Conservation (phyloP, 495 filamentous ascomycete species). For the Chaetomidium leptoderma region DNA sequence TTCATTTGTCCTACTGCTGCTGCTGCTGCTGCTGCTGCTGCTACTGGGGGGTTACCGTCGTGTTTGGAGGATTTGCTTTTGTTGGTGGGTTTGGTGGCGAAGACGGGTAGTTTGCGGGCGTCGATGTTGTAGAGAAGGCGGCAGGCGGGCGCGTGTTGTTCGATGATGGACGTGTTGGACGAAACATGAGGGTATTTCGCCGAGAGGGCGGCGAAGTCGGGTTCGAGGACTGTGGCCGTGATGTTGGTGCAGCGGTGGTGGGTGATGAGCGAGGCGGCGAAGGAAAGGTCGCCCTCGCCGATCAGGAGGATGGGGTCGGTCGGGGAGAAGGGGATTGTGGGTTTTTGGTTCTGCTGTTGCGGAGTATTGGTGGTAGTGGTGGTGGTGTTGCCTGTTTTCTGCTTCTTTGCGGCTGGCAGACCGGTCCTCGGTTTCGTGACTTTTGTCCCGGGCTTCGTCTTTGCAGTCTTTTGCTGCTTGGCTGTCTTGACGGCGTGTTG, state of each 20-base stretch:
- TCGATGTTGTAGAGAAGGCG: slow-evolving; percentile 57
- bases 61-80: background rate
- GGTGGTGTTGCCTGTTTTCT: slow-evolving; percentile 18
- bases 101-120: slow-evolving; percentile 62
- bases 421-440: background rate
- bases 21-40: slow-evolving; percentile 10
- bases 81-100: slow-evolving; percentile 26
- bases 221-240: slow-evolving; percentile 51
- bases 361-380: slow-evolving; percentile 14
- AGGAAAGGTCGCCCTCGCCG: slow-evolving; percentile 94
- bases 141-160: background rate
- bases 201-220: slow-evolving; percentile 42
- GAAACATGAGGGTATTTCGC: slow-evolving; percentile 75
- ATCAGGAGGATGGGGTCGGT: slow-evolving; percentile 73
- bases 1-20: slow-evolving; percentile 54
- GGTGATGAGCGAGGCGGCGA: slow-evolving; percentile 67
- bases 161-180: slow-evolving; percentile 54
- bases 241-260: slow-evolving; percentile 66
- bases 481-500: slow-evolving; percentile 23
- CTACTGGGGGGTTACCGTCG: background rate
- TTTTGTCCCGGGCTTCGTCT: background rate
- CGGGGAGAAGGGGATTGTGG: slow-evolving; percentile 64
- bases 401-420: slow-evolving; percentile 17
- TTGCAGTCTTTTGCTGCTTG: slow-evolving; percentile 15
- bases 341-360: slow-evolving; percentile 22